Base-by-base conservation (phyloP, 371 early-diverging fungal species). In the Syncephalastrum sp. region DNA sequence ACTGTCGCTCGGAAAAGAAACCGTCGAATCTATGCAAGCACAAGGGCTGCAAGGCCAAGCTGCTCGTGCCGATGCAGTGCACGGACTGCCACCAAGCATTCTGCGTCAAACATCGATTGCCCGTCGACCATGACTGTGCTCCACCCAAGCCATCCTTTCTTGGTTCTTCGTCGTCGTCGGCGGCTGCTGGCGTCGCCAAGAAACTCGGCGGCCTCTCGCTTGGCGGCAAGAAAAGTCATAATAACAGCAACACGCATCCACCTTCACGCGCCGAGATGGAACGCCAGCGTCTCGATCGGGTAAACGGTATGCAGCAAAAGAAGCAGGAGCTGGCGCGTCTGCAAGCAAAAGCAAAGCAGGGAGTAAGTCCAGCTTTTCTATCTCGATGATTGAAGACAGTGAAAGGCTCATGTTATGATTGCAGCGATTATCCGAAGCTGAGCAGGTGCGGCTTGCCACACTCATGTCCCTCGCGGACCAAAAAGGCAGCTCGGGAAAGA, bases 41-140 rank as follows among this genome's bases (percentile, higher is more conserved):
- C 54, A 70, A 68, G 43, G 81, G 72, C 5, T 87, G 87, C 52
- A 79, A 76, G 52, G 78, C 79, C 38, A 76, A 82, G 43, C 63
- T 79, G 42, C 60, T 83, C 10, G 83, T 87, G 6, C 83, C 82
- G 6, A 75, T 85, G 61, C 54, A 77, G 19, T 87, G 87, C 56
- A 61, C 78, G 50, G 75, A 70, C 19, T 87, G 87, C 59, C 68
- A 72, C 4, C 64, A 76, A n/a, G 71, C 81, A 8, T 87, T 72
- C 56, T 87, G 87, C 61, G 75, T 87, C 45, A 84, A 85, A 49
- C 87, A 87, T 69, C 71, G 87, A 38, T 53, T 84, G n/a, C 82
- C 72, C 33, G 49, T 71, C 12, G 87, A 87, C 43, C 87, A 87
- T 69, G 63, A 71, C 17, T 87, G 87, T 47, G 10, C 38, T 5